Evolutionary conservation across 2,329 filamentous ascomycete genomes (phyloP), one percentile per base, ranked within the genome.

Genomic region (Xylaria sp.): DNA sequence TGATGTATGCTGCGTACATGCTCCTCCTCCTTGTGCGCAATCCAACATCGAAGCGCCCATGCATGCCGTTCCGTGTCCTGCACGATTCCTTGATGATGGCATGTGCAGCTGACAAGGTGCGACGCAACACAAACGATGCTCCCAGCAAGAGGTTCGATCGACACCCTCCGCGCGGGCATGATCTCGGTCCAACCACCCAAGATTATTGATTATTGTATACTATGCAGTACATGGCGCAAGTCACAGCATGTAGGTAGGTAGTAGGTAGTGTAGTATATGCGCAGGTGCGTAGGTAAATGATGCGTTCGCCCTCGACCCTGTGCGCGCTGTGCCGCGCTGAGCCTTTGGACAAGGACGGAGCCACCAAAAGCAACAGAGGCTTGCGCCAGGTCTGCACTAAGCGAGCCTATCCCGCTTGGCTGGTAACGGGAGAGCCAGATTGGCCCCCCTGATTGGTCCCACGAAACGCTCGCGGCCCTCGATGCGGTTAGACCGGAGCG

Each of bases 81-180:
- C 66, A 61, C 59, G 45, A 63, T 69, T 66, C 60, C 59, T 66
- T 44, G 59, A 47, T 36, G 56, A 59, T n/a, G 60, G 49, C 51
- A 63, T 63, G 56, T 60, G 54, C 63, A 63, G 66, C 63, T 61
- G 56, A 55, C 63, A 38, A 42, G 50, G 45, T 58, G 60, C 59
- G 55, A 57, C 50, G 27, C 56, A 45, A 57, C 65, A 36, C 50
- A 49, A 47, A 29, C 31, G 39, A 51, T 31, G 11, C 15, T 22
- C n/a, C 47, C 9, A 54, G 29, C 53, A 33, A 51, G 45, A 57
- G 39, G 22, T 53, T 62, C 49, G 51, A 29, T 54, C 29, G 29
- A 57, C 27, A 31, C 38, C 54, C 54, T 15, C 22, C 27, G 27
- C 45, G 50, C 25, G 51, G 27, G 39, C 49, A 45, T 49, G 10